Base-by-base conservation (phyloP, 306 rosid species). In the Pyrus bretschneideri region DNA sequence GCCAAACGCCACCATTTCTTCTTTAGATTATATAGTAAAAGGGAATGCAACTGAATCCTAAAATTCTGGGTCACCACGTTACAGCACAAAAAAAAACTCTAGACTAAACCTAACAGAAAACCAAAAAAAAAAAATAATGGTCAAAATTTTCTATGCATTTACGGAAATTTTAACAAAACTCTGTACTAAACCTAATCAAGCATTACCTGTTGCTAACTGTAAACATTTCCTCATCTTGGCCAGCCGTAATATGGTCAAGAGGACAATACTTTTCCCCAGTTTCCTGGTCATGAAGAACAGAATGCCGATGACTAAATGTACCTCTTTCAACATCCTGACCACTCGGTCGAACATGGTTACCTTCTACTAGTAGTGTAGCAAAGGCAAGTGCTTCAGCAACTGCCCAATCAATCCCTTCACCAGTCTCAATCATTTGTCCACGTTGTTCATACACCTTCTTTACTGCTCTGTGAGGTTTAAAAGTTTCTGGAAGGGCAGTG, bases 321-420 rank as follows among this genome's bases (percentile, higher is more conserved):
- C 97, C 98, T 76, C 98, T 89, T 86, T 95, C 98, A 74, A 92
- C 98, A 81, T 95, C 98, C 88, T 95, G 97, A 63, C 98, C 98
- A 76, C 98, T 95, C 85, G 89, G 69, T 70, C 98, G 86, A 61
- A 95, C 96, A 75, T 95, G 98, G 85, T 92, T 95, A 69, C 98
- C 97, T 88, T 95, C 98, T 79, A 90, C 88, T 18, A 95, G 69
- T 81, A 95, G 84, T 63, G 98, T 95, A 78, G 97, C 97, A 83
- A 83, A 92, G 76, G 98, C 98, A 84, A 95, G 98, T 79, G 98
- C 92, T 87, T 95, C 98, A 4, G 86, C 98, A 76, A 85, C 81
- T 60, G 97, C 97, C 98, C 98, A 95, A 81, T 92, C 98, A 78
- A 95, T 89, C 78, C 93, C 98, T 81, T 90, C 97, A 62, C 97